A percentile compares a stretch with the other conserved stretches of the same genome.
phyloP scores from a whole-genome alignment of 495 filamentous ascomycete genomes.

The Neurospora sp. region DNA sequence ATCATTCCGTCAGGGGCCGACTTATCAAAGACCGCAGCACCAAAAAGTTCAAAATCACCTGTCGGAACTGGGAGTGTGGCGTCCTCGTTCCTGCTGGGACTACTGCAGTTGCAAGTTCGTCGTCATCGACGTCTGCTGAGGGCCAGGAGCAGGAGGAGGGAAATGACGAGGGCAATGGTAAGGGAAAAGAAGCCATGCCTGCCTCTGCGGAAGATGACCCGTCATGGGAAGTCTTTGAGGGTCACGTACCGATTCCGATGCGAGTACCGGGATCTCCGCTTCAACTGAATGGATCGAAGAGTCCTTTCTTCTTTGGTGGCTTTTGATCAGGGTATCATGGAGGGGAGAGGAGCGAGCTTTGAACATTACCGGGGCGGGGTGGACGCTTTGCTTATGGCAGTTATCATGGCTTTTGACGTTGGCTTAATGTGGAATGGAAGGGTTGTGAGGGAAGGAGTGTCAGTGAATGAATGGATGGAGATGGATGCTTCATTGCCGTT shows the following conservation, averaged over 20 bases:
- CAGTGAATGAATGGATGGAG: not conserved
- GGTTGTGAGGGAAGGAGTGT: not conserved
- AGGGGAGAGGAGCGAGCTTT: not conserved
- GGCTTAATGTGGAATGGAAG: not conserved
- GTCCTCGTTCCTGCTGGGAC: slow-evolving; percentile 52
- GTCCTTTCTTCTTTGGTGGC: not conserved
- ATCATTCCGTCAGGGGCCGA: slow-evolving; percentile 24
- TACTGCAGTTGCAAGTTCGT: slow-evolving; percentile 3
- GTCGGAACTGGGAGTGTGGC: slow-evolving; percentile 94
- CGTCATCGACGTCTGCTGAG: not conserved
- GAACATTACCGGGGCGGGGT: not conserved
- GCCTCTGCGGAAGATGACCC: not conserved
- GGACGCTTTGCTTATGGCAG: not conserved
- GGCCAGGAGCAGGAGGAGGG: not conserved
- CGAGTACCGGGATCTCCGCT: slow-evolving; percentile 38
- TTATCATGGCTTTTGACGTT: not conserved
- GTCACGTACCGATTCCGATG: slow-evolving; percentile 63
- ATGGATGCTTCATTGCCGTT: not conserved
- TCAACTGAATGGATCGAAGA: not conserved
- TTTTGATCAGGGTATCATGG: not conserved
- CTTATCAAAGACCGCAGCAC: slow-evolving; percentile 55
- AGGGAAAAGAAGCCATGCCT: not conserved
- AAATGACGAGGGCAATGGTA: not conserved
- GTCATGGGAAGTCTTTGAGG: slow-evolving; percentile 40
- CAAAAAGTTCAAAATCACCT: slow-evolving; percentile 61